Conservation (phyloP, 345 rosid species). For the Melaleuca alternifolia region DNA sequence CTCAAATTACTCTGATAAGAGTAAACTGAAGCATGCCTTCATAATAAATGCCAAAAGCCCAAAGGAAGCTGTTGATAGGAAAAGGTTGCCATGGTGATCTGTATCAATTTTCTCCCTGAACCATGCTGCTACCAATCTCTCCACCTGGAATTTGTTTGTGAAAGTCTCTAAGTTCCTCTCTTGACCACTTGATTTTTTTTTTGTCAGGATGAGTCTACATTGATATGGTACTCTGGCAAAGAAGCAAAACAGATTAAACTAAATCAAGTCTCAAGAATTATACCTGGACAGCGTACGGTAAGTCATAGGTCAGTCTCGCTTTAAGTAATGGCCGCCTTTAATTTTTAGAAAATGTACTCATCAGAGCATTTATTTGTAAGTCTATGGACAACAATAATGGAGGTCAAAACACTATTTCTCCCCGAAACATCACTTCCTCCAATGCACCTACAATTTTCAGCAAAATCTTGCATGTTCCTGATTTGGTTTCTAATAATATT, state of each 20-base stretch:
- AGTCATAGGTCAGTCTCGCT: slow-evolving; percentile 16
- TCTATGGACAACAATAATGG: not conserved
- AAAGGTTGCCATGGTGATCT: not conserved
- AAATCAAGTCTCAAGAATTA: slow-evolving; percentile 55
- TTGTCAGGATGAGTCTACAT: slow-evolving; percentile 71
- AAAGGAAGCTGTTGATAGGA: not conserved
- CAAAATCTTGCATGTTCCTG: not conserved
- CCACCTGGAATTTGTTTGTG: not conserved
- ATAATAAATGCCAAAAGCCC: not conserved
- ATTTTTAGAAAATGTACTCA: not conserved
- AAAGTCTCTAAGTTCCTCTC: not conserved
- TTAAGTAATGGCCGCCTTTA: not conserved
- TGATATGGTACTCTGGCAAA: slow-evolving; percentile 93
- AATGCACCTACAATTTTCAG: not conserved
- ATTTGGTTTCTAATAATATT: not conserved
- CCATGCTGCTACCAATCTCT: not conserved
- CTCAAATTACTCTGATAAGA: not conserved
- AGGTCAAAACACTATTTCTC: not conserved
- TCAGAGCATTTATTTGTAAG: not conserved
- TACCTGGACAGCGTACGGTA: slow-evolving; percentile 95
- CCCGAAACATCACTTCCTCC: not conserved
- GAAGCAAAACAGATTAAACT: slow-evolving; percentile 65
- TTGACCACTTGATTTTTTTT: not conserved
- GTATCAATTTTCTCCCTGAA: not conserved
- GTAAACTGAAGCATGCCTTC: not conserved